Conservation (phyloP, 148 eudicot genomes). For the Vaccinium myrtillus region DNA sequence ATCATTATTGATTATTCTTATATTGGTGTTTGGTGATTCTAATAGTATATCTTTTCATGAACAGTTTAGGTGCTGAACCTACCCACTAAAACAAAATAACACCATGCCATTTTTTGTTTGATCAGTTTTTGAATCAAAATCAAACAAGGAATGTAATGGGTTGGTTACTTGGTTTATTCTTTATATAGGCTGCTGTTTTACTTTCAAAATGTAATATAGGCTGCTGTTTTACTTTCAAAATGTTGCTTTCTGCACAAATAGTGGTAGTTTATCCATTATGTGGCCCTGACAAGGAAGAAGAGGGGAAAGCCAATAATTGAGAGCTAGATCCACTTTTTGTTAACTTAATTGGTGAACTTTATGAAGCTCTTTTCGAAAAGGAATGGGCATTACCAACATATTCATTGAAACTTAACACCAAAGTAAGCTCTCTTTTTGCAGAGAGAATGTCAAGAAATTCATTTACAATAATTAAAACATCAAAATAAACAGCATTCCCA, state of each 20-base stretch:
- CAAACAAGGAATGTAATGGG: background rate
- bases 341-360: background rate
- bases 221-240: background rate
- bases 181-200: background rate
- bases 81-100: background rate
- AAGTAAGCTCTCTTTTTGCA: background rate
- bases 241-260: slow-evolving; percentile 1
- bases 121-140: too few relatives aligned
- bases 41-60: background rate
- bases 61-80: background rate
- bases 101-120: background rate
- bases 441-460: background rate
- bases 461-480: background rate
- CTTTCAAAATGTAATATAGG: background rate
- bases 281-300: background rate
- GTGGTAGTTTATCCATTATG: background rate
- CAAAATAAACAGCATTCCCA: background rate
- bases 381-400: background rate
- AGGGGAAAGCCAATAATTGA: background rate
- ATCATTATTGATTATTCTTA: too few relatives aligned
- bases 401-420: background rate
- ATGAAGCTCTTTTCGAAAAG: background rate
- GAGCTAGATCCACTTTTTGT: background rate
- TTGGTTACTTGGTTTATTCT: background rate
- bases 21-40: background rate